These are phyloP conservation scores for Trichoderma guizhouense DNA, from an alignment of 2,329 filamentous ascomycete genomes.

Conservation along the genomic window DNA sequence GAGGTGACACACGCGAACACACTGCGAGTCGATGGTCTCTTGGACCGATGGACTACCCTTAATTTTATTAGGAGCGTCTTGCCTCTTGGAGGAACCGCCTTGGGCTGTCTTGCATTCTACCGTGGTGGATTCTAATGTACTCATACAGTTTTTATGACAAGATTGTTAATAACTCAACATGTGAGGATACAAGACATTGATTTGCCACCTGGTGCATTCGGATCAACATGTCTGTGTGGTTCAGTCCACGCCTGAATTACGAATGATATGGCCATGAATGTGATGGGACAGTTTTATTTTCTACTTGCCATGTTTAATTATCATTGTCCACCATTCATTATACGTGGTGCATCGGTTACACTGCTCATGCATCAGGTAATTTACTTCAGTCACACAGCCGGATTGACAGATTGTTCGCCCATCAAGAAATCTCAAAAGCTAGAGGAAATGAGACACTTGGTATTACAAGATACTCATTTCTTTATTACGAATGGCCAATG, in stretches of 20 bases:
- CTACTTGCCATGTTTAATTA: neutral
- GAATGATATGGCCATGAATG: neutral
- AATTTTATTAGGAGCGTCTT: slow-evolving; percentile 33
- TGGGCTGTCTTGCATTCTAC: slow-evolving; percentile 25
- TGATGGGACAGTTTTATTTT: neutral
- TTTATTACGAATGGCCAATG: neutral
- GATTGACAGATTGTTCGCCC: neutral
- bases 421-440: neutral
- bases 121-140: neutral
- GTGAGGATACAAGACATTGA: neutral
- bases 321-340: neutral
- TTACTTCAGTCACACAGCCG: neutral
- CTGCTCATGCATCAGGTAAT: neutral
- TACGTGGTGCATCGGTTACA: neutral
- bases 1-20: slow-evolving; percentile 21
- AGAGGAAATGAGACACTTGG: neutral
- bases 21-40: slow-evolving; percentile 21
- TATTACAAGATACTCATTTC: neutral
- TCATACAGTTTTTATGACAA: neutral
- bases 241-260: neutral
- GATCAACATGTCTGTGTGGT: neutral
- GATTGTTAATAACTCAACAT: neutral
- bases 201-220: neutral
- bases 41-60: slow-evolving; percentile 26
- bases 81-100: slow-evolving; percentile 30